phyloP scores from a whole-genome alignment of 306 rosid species.

The Mimosa pudica region DNA sequence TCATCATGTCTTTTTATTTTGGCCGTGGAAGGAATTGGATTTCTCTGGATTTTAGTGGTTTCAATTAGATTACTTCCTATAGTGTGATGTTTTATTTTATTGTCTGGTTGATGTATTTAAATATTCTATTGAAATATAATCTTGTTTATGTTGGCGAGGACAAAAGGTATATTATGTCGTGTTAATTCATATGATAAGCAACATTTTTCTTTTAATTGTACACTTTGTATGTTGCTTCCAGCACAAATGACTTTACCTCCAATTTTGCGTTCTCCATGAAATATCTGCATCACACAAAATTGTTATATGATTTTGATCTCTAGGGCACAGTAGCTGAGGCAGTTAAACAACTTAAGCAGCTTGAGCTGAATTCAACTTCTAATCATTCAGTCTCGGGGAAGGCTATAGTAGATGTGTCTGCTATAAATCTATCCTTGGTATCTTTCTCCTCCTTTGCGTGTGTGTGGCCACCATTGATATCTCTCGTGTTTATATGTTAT shows the following conservation, averaged over 20 bases:
- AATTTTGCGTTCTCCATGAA: constrained; percentile 13
- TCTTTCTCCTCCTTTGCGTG: not conserved
- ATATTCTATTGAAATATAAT: not conserved
- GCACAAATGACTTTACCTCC: constrained; percentile 28
- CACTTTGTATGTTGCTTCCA: constrained; percentile 35
- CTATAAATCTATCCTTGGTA: constrained; percentile 73
- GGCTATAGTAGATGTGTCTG: constrained; percentile 64
- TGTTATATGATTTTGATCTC: constrained; percentile 40
- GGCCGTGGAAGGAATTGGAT: not conserved
- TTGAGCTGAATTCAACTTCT: constrained; percentile 60
- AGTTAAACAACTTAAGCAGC: constrained; percentile 80
- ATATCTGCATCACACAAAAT: constrained; percentile 22
- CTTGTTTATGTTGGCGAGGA: not conserved
- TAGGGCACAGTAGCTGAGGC: constrained; percentile 79
- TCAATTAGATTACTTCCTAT: not conserved
- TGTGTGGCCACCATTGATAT: not conserved
- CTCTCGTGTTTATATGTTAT: constrained; percentile 35
- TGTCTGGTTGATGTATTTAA: not conserved
- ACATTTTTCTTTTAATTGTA: constrained; percentile 14
- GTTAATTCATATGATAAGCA: constrained; percentile 27
- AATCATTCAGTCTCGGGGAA: constrained; percentile 60
- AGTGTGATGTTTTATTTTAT: not conserved
- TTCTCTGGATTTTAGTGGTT: not conserved
- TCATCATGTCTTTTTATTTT: not conserved
- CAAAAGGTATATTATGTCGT: constrained; percentile 46